Percentiles rank a stretch among this genome's conserved stretches.
phyloP scores from a whole-genome alignment of 139 green algal genomes.

The Chlamydomonas schloesseri region DNA sequence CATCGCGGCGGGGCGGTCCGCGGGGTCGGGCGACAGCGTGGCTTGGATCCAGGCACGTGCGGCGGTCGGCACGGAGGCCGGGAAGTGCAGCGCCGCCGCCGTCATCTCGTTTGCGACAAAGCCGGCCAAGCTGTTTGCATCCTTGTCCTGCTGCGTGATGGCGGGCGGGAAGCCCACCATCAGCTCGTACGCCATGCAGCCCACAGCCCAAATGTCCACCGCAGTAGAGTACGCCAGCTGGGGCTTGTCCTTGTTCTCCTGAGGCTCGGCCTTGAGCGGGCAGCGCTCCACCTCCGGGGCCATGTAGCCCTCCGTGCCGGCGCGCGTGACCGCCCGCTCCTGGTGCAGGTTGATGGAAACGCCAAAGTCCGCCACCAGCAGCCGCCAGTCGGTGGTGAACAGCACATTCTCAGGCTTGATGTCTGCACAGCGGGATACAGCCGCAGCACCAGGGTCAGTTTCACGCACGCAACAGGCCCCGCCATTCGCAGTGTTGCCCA shows the following conservation, averaged over 20 bases:
- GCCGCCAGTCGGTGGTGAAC: not conserved
- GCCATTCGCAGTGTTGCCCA: too few relatives aligned
- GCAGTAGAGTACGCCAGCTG: not conserved
- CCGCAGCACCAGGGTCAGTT: too few relatives aligned
- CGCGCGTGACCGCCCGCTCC: slow-evolving; percentile 3
- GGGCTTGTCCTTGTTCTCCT: slow-evolving; percentile 45
- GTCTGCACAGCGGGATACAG: too few relatives aligned
- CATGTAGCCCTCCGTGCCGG: slow-evolving; percentile 21
- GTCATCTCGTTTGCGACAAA: not conserved
- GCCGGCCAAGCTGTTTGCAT: not conserved
- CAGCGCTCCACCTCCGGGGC: slow-evolving; percentile 52
- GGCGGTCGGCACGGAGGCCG: slow-evolving; percentile 2
- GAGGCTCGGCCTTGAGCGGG: slow-evolving; percentile 43
- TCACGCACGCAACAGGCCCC: too few relatives aligned
- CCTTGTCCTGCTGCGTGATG: not conserved
- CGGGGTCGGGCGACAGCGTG: not conserved
- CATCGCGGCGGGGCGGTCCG: not conserved
- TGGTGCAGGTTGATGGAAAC: slow-evolving; percentile 7
- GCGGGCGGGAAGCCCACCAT: slow-evolving; percentile 30
- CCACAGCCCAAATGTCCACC: slow-evolving; percentile 26
- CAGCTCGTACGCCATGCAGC: slow-evolving; percentile 22
- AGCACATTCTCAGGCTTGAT: not conserved
- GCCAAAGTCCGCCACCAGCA: not conserved
- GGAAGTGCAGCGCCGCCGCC: slow-evolving; percentile 8
- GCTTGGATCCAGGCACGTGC: not conserved